Conservation (phyloP, 164 flowering plant species). For the Tetracentron sinense region DNA sequence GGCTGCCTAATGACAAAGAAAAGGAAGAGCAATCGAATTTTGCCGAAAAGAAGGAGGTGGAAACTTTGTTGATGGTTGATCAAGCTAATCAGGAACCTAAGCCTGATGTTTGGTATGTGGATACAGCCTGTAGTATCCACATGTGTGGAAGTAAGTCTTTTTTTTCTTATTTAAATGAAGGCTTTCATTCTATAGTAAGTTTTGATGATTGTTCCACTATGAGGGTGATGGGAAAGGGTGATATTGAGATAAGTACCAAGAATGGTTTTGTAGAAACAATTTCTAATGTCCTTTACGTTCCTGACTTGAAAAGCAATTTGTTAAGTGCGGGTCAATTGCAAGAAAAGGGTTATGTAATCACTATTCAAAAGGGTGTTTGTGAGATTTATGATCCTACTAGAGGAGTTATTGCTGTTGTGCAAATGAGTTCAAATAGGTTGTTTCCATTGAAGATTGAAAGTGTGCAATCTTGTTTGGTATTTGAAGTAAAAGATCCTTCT, state of each 20-base stretch:
- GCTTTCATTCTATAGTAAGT: conserved; percentile 3
- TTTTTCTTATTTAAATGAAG: conserved; percentile 16
- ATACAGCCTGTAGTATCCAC: conserved; percentile 14
- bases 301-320: conserved; percentile 2
- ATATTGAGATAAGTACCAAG: conserved; percentile 12
- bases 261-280: conserved; percentile 16
- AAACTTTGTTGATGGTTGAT: conserved; percentile 10
- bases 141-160: conserved; percentile 19
- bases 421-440: conserved; percentile 7
- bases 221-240: conserved; percentile 10
- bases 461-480: neutral
- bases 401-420: conserved; percentile 4
- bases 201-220: conserved; percentile 1
- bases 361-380: neutral
- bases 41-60: conserved; percentile 8
- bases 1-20: conserved; percentile 8
- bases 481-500: conserved; percentile 6
- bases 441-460: conserved; percentile 13
- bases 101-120: conserved; percentile 11
- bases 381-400: neutral
- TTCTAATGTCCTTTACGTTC: conserved; percentile 9
- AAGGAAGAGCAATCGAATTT: conserved; percentile 13
- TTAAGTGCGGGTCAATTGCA: neutral
- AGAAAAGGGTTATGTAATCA: neutral
- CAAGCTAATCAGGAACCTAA: neutral